Percentiles rank a stretch among this genome's conserved stretches.
These are phyloP conservation scores for Barbatosphaeria neglecta DNA, from an alignment of 495 filamentous ascomycete genomes.

Conservation along the genomic window DNA sequence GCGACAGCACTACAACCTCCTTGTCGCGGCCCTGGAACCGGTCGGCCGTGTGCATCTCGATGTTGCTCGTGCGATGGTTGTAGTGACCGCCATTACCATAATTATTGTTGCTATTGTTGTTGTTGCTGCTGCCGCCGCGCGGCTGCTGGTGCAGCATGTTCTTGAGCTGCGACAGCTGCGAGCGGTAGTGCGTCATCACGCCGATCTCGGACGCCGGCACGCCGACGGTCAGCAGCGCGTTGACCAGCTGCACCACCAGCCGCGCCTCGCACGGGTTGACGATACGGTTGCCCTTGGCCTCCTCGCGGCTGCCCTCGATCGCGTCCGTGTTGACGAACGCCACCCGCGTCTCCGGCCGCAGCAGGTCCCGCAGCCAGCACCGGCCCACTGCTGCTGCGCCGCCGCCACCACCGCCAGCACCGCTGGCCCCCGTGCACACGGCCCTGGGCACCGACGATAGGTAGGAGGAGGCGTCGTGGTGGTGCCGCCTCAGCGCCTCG, in stretches of 20 bases:
- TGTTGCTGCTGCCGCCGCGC: conserved; percentile 8
- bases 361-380: conserved; percentile 78
- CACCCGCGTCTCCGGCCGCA: conserved; percentile 58
- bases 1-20: conserved; percentile 71
- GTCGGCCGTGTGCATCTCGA: conserved; percentile 95
- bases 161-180: conserved; percentile 67
- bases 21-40: conserved; percentile 96
- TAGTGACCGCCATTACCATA: neutral
- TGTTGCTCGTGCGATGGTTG: too few species aligned
- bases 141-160: conserved; percentile 36
- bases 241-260: conserved; percentile 66
- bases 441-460: conserved; percentile 15
- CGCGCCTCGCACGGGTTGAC: conserved; percentile 71
- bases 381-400: too few species aligned
- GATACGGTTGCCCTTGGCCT: conserved; percentile 67
- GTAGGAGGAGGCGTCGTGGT: conserved; percentile 34
- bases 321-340: conserved; percentile 81
- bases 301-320: conserved; percentile 54
- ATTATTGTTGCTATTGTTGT: neutral
- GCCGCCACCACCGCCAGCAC: too few species aligned
- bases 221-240: conserved; percentile 61
- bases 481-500: conserved; percentile 44
- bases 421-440: conserved; percentile 45
- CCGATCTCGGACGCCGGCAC: conserved; percentile 69
- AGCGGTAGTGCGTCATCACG: conserved; percentile 97